phyloP scores from a whole-genome alignment of 768 basidiomycete genomes.

The Peribolospora kevripleyi region DNA sequence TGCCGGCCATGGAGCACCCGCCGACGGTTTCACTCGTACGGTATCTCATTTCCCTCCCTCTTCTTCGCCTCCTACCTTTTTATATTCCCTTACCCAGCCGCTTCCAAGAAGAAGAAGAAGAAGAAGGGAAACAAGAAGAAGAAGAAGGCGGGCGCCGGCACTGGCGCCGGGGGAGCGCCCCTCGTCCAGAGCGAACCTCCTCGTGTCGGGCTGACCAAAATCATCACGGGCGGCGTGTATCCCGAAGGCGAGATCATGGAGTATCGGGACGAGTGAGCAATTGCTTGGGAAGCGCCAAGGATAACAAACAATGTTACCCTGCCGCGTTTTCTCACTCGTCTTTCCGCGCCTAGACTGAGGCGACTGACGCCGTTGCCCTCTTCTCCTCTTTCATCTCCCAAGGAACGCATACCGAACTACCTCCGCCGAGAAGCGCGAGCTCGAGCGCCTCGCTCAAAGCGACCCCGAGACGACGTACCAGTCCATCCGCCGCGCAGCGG shows the following conservation, averaged over 20 bases:
- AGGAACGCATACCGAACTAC: constrained; percentile 74
- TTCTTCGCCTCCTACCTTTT: background rate
- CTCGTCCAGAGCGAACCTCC: constrained; percentile 72
- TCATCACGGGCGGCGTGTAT: constrained; percentile 64
- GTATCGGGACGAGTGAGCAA: constrained; percentile 69
- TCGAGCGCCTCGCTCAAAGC: constrained; percentile 36
- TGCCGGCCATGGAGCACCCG: constrained; percentile 7
- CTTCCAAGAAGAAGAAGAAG: constrained; percentile 54
- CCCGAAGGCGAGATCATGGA: constrained; percentile 78
- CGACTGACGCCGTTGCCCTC: background rate
- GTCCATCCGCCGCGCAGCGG: constrained; percentile 72
- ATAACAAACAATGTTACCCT: no score
- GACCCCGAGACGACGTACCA: constrained; percentile 71
- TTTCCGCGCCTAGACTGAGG: no score
- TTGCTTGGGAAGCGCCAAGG: background rate
- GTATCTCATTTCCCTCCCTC: background rate
- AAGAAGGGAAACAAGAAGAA: constrained; percentile 71
- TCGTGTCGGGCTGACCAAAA: constrained; percentile 59
- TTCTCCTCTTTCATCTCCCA: constrained; percentile 1
- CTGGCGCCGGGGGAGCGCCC: background rate
- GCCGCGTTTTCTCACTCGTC: background rate
- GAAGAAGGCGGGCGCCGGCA: constrained; percentile 26
- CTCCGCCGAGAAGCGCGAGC: constrained; percentile 65
- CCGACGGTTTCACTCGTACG: constrained; percentile 10
- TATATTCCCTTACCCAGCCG: background rate